These are phyloP conservation scores for Canavalia gladiata DNA, from an alignment of 306 rosid species.

Conservation along the genomic window DNA sequence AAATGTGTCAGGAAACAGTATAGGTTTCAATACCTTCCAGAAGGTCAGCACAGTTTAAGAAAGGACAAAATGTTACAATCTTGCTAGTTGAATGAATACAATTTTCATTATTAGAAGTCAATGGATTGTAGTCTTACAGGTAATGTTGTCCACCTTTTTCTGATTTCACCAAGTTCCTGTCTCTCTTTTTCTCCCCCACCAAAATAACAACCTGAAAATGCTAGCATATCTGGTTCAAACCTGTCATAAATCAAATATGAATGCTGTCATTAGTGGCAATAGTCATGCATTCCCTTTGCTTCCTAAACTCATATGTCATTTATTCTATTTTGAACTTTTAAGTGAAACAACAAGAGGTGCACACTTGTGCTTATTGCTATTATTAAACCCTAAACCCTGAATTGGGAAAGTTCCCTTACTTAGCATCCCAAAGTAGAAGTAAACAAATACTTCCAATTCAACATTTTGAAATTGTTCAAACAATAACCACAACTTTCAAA, in stretches of 20 bases:
- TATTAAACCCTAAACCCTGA: constrained; percentile 16
- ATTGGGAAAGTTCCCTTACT: constrained; percentile 21
- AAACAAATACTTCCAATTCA: constrained; percentile 36
- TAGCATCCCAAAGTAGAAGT: constrained; percentile 39
- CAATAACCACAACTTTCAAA: constrained; percentile 24
- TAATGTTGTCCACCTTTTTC: constrained; percentile 96
- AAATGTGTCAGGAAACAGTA: constrained; percentile 18
- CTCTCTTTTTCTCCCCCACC: constrained; percentile 99
- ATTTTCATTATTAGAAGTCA: constrained; percentile 34
- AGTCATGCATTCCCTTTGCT: background rate
- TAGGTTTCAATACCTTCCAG: constrained; percentile 37
- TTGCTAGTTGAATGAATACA: constrained; percentile 15
- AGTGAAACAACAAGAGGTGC: constrained; percentile 15
- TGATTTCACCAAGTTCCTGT: constrained; percentile 86
- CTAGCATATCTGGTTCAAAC: constrained; percentile 99
- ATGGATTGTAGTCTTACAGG: constrained; percentile 76
- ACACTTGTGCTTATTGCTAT: background rate
- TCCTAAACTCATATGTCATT: constrained; percentile 26
- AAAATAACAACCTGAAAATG: constrained; percentile 97
- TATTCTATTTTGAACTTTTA: constrained; percentile 17
- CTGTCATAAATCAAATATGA: constrained; percentile 61
- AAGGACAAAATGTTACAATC: constrained; percentile 35
- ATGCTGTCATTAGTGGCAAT: constrained; percentile 35
- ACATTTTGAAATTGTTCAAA: constrained; percentile 34
- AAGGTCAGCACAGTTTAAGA: constrained; percentile 14